Conservation (phyloP, 2,329 filamentous ascomycete genomes). For the Plectosphaerella cucumerina region DNA sequence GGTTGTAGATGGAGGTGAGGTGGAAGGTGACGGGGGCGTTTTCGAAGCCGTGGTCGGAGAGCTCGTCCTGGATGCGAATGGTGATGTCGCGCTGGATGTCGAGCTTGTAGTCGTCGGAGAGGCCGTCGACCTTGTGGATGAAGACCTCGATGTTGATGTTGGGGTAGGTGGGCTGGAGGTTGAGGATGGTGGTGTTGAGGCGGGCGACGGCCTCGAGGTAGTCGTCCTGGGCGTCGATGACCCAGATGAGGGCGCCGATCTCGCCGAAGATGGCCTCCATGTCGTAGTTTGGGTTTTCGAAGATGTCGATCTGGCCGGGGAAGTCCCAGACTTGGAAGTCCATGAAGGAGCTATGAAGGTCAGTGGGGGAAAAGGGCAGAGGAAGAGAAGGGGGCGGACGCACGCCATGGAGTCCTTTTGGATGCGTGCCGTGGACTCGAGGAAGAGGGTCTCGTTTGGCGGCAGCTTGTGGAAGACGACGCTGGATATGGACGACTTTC, state of each 20-base stretch:
- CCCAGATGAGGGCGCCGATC: conserved; percentile 93
- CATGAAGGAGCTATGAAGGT: conserved; percentile 78
- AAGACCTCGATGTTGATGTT: conserved; percentile 97
- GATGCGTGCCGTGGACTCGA: conserved; percentile 91
- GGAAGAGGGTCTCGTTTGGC: conserved; percentile 89
- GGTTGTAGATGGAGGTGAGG: conserved; percentile 96
- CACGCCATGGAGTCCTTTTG: conserved; percentile 95
- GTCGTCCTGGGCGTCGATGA: conserved; percentile 97
- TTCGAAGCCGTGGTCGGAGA: conserved; percentile 88
- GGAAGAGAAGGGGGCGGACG: conserved; percentile 30
- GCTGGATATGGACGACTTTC: conserved; percentile 96
- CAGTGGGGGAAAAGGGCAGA: background rate
- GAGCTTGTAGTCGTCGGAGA: conserved; percentile 93
- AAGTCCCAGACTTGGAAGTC: conserved; percentile 99
- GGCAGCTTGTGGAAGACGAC: conserved; percentile 99
- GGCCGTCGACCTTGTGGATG: conserved; percentile 97
- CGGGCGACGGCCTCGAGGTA: conserved; percentile 88
- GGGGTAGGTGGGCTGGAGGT: conserved; percentile 82
- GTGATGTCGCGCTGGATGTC: conserved; percentile 97
- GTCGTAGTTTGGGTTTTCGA: conserved; percentile 84
- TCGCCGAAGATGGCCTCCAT: conserved; percentile 92
- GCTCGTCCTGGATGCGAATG: conserved; percentile 92
- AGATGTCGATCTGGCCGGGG: conserved; percentile 85
- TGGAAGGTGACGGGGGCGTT: conserved; percentile 94
- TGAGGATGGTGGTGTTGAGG: conserved; percentile 83